Base-by-base conservation (phyloP, 1,284 basidiomycete genomes). In the Fomitopsis palustris region DNA sequence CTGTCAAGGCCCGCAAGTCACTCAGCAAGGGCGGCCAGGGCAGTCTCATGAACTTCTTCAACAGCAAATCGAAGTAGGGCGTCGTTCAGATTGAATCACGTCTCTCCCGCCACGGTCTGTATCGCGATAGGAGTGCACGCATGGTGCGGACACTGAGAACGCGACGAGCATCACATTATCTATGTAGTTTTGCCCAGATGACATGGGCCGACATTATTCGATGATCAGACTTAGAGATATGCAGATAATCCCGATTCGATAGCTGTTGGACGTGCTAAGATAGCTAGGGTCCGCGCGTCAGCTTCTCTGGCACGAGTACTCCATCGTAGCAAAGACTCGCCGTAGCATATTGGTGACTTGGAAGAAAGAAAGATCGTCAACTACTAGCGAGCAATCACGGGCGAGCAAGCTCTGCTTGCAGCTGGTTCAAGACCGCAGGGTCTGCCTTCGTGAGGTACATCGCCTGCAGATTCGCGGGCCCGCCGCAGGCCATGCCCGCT, bases 381-480 rank as follows among this genome's bases (percentile, higher is more conserved):
- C n/a, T n/a, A n/a, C n/a, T n/a, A n/a, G n/a, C n/a, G n/a, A n/a
- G n/a, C n/a, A 21, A 33, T 29, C 31, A 41, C 31, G 25, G n/a
- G 37, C 54, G 38, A 14, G 39, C 60, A 9, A 73, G 56, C 64
- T 84, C 86, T 41, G 78, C 77, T 66, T 84, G 81, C 45, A 93
- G 81, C 68, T 90, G 88, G 61, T 81, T 78, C 38, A 92, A 73
- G n/a, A 92, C 82, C 1, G 80, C 77, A 5, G 85, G 81, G 67
- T 93, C 91, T 16, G 87, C 81, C 61, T 85, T 83, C 6, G 77
- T 74, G 12, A 93, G 76, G 65, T 86, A 90, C 37, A 74, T 72
- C 6, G 73, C 69, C 57, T 90, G 82, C 70, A 93, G 84, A 5
- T 74, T 70, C 33, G 78, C 74, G 4, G 78, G 72, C n/a, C 87